These are phyloP conservation scores for Penicillium bovifimosum DNA, from an alignment of 495 filamentous ascomycete species.

Conservation along the genomic window DNA sequence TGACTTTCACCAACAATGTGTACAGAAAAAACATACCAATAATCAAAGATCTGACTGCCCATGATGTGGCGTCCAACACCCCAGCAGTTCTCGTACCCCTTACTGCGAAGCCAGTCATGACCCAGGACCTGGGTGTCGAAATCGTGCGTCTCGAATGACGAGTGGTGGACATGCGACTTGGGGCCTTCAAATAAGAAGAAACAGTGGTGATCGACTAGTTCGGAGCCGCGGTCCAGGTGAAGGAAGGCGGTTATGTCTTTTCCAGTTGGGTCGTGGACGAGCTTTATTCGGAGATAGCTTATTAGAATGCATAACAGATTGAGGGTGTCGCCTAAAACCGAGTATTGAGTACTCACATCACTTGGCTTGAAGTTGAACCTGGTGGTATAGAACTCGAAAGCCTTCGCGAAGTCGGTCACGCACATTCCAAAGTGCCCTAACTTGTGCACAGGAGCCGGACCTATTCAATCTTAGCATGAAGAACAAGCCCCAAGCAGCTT, in stretches of 20 bases:
- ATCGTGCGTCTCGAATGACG: slow-evolving; percentile 67
- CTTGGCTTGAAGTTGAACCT: slow-evolving; percentile 60
- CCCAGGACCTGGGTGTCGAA: slow-evolving; percentile 70
- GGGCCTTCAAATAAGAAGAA: slow-evolving; percentile 58
- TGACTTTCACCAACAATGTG: not conserved
- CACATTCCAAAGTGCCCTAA: slow-evolving; percentile 62
- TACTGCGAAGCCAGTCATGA: slow-evolving; percentile 60
- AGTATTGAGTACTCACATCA: slow-evolving; percentile 12
- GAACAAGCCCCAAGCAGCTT: not conserved
- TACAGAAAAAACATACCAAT: slow-evolving; percentile 43
- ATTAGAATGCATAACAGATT: not conserved
- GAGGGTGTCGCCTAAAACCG: not conserved
- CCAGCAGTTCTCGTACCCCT: slow-evolving; percentile 63
- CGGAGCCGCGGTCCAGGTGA: slow-evolving; percentile 55
- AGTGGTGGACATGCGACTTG: slow-evolving; percentile 66
- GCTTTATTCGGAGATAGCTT: not conserved
- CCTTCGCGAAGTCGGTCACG: slow-evolving; percentile 52
- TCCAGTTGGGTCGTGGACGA: slow-evolving; percentile 7
- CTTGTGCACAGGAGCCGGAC: slow-evolving; percentile 65
- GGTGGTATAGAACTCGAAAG: slow-evolving; percentile 56
- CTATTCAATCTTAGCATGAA: slow-evolving; percentile 7
- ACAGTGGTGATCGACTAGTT: slow-evolving; percentile 61
- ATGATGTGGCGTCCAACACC: slow-evolving; percentile 68
- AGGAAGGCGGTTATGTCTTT: slow-evolving; percentile 48
- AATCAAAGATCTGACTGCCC: slow-evolving; percentile 72